phyloP scores from a whole-genome alignment of 805 yeast species.

The Candida germanica region DNA sequence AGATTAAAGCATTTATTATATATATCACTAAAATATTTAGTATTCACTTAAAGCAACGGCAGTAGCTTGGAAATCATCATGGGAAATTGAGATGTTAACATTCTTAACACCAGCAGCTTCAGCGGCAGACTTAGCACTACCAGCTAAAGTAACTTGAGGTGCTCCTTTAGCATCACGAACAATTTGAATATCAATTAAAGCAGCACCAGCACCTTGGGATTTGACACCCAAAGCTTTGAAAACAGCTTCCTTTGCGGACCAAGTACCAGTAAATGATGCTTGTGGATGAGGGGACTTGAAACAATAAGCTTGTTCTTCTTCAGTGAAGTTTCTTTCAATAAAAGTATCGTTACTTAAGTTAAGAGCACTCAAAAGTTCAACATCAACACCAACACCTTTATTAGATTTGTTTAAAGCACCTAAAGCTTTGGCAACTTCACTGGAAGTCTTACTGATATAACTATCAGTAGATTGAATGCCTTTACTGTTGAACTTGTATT shows the following conservation, averaged over 20 bases:
- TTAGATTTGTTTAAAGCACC: conserved; percentile 52
- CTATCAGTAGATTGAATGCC: conserved; percentile 45
- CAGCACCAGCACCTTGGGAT: conserved; percentile 93
- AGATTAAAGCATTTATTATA: conserved; percentile 3
- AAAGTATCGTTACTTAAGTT: conserved; percentile 89
- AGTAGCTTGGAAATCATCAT: conserved; percentile 94
- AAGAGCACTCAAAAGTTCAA: conserved; percentile 78
- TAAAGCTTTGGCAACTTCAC: conserved; percentile 64
- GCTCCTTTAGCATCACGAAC: conserved; percentile 68
- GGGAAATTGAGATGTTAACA: conserved; percentile 89
- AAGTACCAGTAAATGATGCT: conserved; percentile 93
- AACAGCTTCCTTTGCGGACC: conserved; percentile 99
- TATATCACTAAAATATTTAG: conserved; percentile 15
- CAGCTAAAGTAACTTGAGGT: conserved; percentile 75
- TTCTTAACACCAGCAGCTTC: conserved; percentile 59
- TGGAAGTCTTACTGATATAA: conserved; percentile 48
- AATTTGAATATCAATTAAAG: conserved; percentile 88
- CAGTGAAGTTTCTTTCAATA: conserved; percentile 88
- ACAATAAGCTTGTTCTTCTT: conserved; percentile 77
- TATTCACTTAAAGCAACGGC: conserved; percentile 86
- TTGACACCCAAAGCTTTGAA: conserved; percentile 90
- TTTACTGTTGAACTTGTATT: conserved; percentile 48
- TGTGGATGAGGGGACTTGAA: conserved; percentile 67
- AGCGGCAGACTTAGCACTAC: conserved; percentile 77
- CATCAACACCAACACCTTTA: conserved; percentile 93